Evolutionary conservation across 2,329 filamentous ascomycete species (phyloP), one percentile per base, ranked within the genome.

Genomic region (Ophiostoma sp.): DNA sequence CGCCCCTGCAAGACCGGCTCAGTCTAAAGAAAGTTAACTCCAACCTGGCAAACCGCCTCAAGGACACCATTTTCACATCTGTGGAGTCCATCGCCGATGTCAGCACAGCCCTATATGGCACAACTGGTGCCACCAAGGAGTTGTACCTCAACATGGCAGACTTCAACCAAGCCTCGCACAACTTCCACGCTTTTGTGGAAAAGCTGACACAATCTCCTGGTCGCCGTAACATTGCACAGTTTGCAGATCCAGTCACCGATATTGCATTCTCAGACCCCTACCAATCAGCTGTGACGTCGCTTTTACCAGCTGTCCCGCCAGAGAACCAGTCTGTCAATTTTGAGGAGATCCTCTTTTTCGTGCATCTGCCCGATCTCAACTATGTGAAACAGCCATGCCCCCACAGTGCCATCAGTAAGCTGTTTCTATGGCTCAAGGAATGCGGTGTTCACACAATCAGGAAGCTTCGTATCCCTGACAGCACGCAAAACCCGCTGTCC

Each of bases 361-460:
- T 69, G n/a, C 41, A 63, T n/a, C 66, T 69, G 8, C 68, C 68
- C n/a, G 66, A 69, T 9, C 66, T 69, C 42, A 66, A 69, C 52
- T 62, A 65, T 8, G 49, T 67, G n/a, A 65, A 58, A 18, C 62
- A 69, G 44, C 66, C 52, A 4, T 67, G 66, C 8, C 63, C 62
- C 2, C 66, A 67, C 8, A 49, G 52, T 12, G 47, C 65, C 9
- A 62, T 69, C 36, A 52, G 52, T 8, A 49, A 69, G 49, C 62
- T 70, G 4, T 70, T 70, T 14, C 7, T 40, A 4, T 70, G 69
- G 64, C 69, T 70, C 2, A 9, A 44, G 0, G 14, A 41, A 1
- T 63, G 44, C 12, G 42, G 44, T n/a, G 69, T 70, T 14, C 45
- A 44, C 2, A 68, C 45, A 4, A 70, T 70, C 49, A 65, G 63